Evolutionary conservation across 768 basidiomycete species (phyloP).

Genomic region (Rhodotorula diobovata): DNA sequence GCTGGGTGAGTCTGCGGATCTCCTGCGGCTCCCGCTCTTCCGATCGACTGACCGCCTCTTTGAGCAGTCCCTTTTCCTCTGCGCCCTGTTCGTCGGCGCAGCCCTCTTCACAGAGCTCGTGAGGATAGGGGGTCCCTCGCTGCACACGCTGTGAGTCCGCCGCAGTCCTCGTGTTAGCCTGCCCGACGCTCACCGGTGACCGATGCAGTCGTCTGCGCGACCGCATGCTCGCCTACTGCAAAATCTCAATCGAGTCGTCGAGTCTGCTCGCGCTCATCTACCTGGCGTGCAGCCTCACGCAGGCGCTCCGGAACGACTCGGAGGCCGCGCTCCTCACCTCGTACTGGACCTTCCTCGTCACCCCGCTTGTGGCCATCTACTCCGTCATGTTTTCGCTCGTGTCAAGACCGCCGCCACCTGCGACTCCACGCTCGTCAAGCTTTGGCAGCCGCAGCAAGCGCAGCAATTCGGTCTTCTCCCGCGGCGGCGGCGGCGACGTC

Average conservation of each 20-base stretch:
- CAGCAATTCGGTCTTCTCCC: neutral
- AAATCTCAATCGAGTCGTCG: neutral
- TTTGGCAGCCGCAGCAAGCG: neutral
- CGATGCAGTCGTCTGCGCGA: too few species aligned
- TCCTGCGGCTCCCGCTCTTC: too few species aligned
- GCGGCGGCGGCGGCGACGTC: neutral
- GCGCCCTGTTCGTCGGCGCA: neutral
- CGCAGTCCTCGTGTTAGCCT: neutral
- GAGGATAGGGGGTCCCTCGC: neutral
- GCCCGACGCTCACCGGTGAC: too few species aligned
- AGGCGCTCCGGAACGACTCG: neutral
- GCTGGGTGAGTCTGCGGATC: neutral
- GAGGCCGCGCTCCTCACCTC: neutral
- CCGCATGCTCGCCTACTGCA: neutral
- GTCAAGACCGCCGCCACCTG: neutral
- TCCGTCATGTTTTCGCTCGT: slow-evolving; percentile 2
- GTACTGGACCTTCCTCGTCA: neutral
- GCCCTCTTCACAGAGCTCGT: neutral
- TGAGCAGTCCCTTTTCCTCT: neutral
- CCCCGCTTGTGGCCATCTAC: neutral
- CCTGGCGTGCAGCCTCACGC: neutral
- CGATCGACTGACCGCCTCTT: neutral
- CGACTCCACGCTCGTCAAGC: neutral
- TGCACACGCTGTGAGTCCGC: neutral
- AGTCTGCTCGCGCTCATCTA: neutral